Evolutionary conservation across 164 flowering plant species (phyloP).

Genomic region (Amborella trichopoda): DNA sequence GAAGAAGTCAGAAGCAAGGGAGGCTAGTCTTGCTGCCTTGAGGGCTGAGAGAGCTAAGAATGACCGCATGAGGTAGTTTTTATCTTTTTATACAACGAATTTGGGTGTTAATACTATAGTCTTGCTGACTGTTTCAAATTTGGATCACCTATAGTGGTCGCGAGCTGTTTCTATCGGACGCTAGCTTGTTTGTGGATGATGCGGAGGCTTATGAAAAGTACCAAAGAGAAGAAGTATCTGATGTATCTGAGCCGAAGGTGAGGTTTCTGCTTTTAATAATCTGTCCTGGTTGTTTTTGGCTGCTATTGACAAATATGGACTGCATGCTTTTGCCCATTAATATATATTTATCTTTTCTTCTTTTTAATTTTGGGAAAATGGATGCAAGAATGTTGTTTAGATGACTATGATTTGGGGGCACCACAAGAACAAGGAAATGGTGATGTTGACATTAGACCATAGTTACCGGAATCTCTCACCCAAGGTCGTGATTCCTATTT

Average conservation of each 20-base stretch:
- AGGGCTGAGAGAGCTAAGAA: constrained; percentile 91
- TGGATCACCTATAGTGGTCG: constrained; percentile 20
- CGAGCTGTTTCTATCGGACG: constrained; percentile 56
- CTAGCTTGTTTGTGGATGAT: constrained; percentile 92
- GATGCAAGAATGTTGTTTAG: no score
- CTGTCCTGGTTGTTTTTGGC: no score
- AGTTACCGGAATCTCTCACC: no score
- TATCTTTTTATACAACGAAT: not conserved
- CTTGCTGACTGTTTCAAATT: not conserved
- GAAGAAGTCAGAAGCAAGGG: constrained; percentile 74
- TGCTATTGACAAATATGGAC: no score
- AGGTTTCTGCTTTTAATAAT: no score
- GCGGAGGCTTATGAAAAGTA: constrained; percentile 31
- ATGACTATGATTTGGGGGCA: no score
- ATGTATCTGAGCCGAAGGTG: constrained; percentile 16
- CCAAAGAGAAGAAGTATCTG: constrained; percentile 23
- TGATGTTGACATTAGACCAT: no score
- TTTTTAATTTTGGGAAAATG: no score
- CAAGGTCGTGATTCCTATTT: no score
- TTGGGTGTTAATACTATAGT: not conserved
- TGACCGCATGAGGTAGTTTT: constrained; percentile 68
- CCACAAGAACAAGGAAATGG: no score
- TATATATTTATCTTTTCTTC: no score
- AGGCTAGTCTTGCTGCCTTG: constrained; percentile 67
- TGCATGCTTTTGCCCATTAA: no score